Evolutionary conservation across 2,329 filamentous ascomycete species (phyloP), one percentile per base, ranked within the genome.

Genomic region (Hymenoscyphus scutula): DNA sequence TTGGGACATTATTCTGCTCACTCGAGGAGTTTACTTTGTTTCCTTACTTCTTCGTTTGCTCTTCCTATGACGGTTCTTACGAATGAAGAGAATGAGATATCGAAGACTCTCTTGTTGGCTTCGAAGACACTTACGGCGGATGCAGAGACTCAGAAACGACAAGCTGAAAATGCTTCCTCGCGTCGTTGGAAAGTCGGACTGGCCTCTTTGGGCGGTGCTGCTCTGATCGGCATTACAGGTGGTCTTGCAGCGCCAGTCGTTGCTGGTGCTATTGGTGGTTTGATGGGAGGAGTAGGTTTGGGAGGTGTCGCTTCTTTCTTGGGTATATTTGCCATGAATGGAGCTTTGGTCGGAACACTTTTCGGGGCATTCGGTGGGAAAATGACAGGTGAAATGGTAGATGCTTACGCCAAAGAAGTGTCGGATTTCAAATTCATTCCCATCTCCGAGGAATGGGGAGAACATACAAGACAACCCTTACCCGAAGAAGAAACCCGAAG

Each of bases 301-400:
- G 93, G 92, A 25, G 91, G 91, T 0, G 90, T 95, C 2, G 92
- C 91, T 3, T 91, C 89, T 51, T 96, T 96, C 69, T 77, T 97
- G 2, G 92, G 93, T 0, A 87, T 93, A 15, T 87, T 97, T 67
- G 93, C 92, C 70, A 90, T 93, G 75, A 96, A 92, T 62, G 86
- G 90, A 0, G 90, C 94, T 0, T 80, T 97, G 2, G 91, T 97
- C 0, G 93, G 93, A 0, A 88, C 91, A 13, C 78, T 97, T 0
- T 97, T 97, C 72, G 93, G 93, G 0, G 93, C 92, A 0, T 96
- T 93, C 70, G 93, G 93, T 2, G 93, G 90, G 0, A 87, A 89
- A 70, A 87, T 87, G 84, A 87, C 83, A 53, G 92, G 92, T 2
- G 84, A 89, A 68, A 92, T 94, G 83, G 90, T 96, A 82, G 91